Evolutionary conservation across 257 asterid species (phyloP).

Genomic region (Solanum pinnatisectum): DNA sequence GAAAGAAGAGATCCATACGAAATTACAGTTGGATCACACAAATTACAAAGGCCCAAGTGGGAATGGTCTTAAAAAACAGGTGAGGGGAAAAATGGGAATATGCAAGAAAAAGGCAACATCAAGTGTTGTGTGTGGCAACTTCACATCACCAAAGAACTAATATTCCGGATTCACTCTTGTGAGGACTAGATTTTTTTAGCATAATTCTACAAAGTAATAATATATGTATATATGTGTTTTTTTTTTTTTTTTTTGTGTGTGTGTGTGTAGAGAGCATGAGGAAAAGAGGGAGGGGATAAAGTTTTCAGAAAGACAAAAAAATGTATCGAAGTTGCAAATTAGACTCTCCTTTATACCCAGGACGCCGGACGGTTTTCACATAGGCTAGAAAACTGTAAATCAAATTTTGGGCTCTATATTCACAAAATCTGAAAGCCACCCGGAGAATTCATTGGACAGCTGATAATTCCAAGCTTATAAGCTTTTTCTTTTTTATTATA

Average conservation of each 20-base stretch:
- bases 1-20: background rate
- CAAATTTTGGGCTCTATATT: background rate
- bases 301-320: too few relatives aligned
- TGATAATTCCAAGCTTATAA: background rate
- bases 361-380: background rate
- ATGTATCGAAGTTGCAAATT: background rate
- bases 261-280: too few relatives aligned
- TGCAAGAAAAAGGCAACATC: background rate
- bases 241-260: too few relatives aligned
- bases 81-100: background rate
- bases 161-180: background rate
- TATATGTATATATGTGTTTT: too few relatives aligned
- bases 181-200: background rate
- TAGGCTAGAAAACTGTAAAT: background rate
- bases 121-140: background rate
- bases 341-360: background rate
- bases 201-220: too few relatives aligned
- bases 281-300: too few relatives aligned
- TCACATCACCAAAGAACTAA: background rate
- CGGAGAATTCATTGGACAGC: background rate
- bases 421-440: background rate
- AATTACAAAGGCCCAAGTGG: background rate
- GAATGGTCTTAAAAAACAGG: background rate
- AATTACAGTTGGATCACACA: background rate
- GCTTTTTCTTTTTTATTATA: background rate